These are phyloP conservation scores for Mycosphaerella arachidis DNA, from an alignment of 2,329 filamentous ascomycete species.

Conservation along the genomic window DNA sequence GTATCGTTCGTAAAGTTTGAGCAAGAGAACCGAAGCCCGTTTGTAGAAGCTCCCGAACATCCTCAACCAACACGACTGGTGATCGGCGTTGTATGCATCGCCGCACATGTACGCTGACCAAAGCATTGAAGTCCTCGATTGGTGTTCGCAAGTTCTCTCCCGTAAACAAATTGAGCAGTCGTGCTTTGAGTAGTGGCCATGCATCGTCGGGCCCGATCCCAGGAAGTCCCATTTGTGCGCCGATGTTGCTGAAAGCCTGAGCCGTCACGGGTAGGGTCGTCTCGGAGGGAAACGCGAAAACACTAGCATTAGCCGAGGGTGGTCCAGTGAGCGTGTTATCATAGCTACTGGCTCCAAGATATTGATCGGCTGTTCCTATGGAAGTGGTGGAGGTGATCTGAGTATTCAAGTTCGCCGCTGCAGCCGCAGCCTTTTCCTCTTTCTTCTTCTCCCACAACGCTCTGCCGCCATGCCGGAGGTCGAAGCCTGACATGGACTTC, in stretches of 20 bases:
- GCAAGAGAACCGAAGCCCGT: conserved; percentile 84
- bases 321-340: conserved; percentile 24
- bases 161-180: conserved; percentile 73
- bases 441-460: conserved; percentile 70
- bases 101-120: conserved; percentile 74
- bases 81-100: conserved; percentile 70
- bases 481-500: conserved; percentile 76
- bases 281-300: conserved; percentile 32
- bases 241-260: conserved; percentile 42
- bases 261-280: conserved; percentile 31
- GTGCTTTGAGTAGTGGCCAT: conserved; percentile 74
- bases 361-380: conserved; percentile 24
- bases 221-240: conserved; percentile 44
- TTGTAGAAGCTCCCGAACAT: conserved; percentile 68
- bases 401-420: conserved; percentile 31
- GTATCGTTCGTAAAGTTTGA: conserved; percentile 69
- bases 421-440: conserved; percentile 47
- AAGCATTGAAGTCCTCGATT: conserved; percentile 75
- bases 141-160: conserved; percentile 75
- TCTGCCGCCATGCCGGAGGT: conserved; percentile 71
- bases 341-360: conserved; percentile 25
- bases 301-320: conserved; percentile 26
- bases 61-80: conserved; percentile 68
- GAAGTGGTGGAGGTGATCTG: conserved; percentile 32
- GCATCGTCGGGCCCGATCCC: conserved; percentile 63